Percentiles rank a stretch among this genome's conserved stretches.
phyloP scores from a whole-genome alignment of 2,329 filamentous ascomycete genomes.

The Neonectria faginata region DNA sequence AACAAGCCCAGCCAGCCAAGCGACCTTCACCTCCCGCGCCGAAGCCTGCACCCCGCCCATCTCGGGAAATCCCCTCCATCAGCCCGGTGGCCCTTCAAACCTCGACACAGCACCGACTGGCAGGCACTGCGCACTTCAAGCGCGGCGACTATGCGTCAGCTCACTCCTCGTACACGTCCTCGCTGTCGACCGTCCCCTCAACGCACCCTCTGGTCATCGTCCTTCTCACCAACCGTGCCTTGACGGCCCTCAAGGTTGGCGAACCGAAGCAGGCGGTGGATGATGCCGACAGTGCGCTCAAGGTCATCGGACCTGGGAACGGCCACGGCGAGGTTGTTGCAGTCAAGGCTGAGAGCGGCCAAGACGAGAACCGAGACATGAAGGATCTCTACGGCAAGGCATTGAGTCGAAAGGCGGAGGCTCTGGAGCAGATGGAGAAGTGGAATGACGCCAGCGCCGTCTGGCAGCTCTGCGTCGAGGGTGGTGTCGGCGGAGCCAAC shows the following conservation, averaged over 20 bases:
- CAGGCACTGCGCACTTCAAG: conserved; percentile 91
- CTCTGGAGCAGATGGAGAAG: conserved; percentile 93
- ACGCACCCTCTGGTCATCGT: conserved; percentile 87
- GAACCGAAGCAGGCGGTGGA: conserved; percentile 88
- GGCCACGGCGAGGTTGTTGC: conserved; percentile 86
- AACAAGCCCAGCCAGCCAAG: conserved; percentile 51
- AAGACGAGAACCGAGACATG: conserved; percentile 82
- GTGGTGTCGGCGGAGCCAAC: conserved; percentile 84
- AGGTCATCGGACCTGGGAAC: conserved; percentile 80
- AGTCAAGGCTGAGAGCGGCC: conserved; percentile 68
- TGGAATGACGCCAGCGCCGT: conserved; percentile 85
- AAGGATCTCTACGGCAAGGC: conserved; percentile 94
- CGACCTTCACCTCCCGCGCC: conserved; percentile 53
- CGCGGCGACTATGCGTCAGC: conserved; percentile 91
- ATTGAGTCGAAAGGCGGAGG: conserved; percentile 93
- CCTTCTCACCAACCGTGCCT: conserved; percentile 89
- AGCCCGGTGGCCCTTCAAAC: conserved; percentile 76
- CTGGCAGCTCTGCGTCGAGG: conserved; percentile 87
- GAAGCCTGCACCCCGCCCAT: conserved; percentile 59
- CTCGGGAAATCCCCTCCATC: conserved; percentile 73
- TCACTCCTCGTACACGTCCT: conserved; percentile 83
- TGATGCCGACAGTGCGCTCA: conserved; percentile 85
- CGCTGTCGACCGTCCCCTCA: conserved; percentile 78
- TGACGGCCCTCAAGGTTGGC: conserved; percentile 91
- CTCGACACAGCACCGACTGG: conserved; percentile 81